Evolutionary conservation across 108 stramenopile species (phyloP).

Genomic region (Skeletonema marinoi): DNA sequence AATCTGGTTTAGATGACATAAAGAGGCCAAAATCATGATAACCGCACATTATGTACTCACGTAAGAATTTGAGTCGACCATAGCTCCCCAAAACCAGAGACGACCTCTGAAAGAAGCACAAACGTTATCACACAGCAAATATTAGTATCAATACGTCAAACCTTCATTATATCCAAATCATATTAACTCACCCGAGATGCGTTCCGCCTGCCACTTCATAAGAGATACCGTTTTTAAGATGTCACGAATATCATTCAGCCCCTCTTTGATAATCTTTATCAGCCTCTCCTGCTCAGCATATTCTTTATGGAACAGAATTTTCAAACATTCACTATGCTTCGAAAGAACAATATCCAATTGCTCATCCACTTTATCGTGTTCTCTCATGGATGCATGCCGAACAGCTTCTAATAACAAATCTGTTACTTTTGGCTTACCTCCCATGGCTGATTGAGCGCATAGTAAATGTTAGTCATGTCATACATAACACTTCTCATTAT

Average conservation of each 20-base stretch:
- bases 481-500: too few relatives aligned
- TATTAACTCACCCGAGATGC: conserved; percentile 39
- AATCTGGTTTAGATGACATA: too few relatives aligned
- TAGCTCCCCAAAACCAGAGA: conserved; percentile 86
- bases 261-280: conserved; percentile 47
- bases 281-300: conserved; percentile 41
- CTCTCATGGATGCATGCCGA: conserved; percentile 50
- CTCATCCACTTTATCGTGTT: conserved; percentile 47
- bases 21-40: too few relatives aligned
- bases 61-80: conserved; percentile 85
- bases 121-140: not conserved
- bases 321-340: conserved; percentile 60
- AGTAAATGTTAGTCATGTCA: not conserved
- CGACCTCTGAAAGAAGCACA: conserved; percentile 39
- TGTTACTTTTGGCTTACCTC: conserved; percentile 90
- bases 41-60: too few relatives aligned
- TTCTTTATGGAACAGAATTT: conserved; percentile 21
- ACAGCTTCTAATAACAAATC: conserved; percentile 85
- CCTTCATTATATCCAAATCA: not conserved
- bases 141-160: not conserved
- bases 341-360: conserved; percentile 36
- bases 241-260: conserved; percentile 73
- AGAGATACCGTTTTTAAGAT: conserved; percentile 83
- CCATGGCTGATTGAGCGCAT: conserved; percentile 77
- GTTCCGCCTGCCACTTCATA: conserved; percentile 75